A percentile compares a stretch with the other conserved stretches of the same genome.
Evolutionary conservation across 2,329 filamentous ascomycete species (phyloP).

Genomic region (Pseudogymnoascus sp.): DNA sequence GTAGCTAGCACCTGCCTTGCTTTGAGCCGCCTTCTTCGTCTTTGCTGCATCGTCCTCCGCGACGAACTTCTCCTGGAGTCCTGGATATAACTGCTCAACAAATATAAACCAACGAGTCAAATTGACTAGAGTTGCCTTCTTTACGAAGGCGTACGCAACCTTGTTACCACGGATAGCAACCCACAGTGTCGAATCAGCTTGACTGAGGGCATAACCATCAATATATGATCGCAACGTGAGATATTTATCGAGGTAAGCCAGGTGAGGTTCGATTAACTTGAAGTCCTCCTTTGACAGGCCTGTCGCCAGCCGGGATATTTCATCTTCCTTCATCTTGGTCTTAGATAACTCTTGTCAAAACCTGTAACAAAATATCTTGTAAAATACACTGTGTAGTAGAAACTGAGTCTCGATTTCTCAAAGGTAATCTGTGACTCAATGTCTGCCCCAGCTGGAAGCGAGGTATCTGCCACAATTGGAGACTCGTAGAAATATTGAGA

Average conservation of each 20-base stretch:
- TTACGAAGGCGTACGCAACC: slow-evolving; percentile 74
- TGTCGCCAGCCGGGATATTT: slow-evolving; percentile 44
- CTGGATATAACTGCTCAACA: slow-evolving; percentile 72
- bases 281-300: slow-evolving; percentile 59
- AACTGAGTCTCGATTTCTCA: background rate
- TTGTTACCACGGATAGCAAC: slow-evolving; percentile 74
- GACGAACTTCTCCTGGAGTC: slow-evolving; percentile 64
- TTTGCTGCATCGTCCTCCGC: slow-evolving; percentile 59
- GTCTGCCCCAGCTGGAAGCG: too few species aligned
- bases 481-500: too few species aligned
- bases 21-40: slow-evolving; percentile 59
- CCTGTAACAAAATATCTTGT: background rate
- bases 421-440: background rate
- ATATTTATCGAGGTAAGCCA: slow-evolving; percentile 76
- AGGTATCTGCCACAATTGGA: too few species aligned
- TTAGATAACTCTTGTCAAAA: slow-evolving; percentile 11
- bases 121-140: slow-evolving; percentile 69
- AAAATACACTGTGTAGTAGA: background rate
- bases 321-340: slow-evolving; percentile 48
- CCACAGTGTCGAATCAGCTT: slow-evolving; percentile 77
- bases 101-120: slow-evolving; percentile 81
- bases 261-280: slow-evolving; percentile 68
- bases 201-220: slow-evolving; percentile 68
- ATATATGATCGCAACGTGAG: slow-evolving; percentile 81
- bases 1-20: slow-evolving; percentile 77